Conservation (phyloP, 495 filamentous ascomycete species). For the Neurospora terricola region DNA sequence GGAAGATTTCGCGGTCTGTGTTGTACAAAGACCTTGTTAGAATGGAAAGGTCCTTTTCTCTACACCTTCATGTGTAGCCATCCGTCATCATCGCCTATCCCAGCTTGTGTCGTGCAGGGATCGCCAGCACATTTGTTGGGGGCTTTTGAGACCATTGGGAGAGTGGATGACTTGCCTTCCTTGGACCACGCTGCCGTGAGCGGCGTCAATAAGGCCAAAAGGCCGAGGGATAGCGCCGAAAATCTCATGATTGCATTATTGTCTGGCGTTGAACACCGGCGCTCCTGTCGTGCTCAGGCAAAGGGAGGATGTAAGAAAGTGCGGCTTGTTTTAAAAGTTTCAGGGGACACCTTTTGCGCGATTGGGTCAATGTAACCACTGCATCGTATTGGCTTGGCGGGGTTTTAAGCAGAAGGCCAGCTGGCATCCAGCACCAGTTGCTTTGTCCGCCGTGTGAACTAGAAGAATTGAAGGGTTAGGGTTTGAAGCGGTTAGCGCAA, state of each 20-base stretch:
- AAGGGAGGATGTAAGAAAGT: not conserved
- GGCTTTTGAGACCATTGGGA: not conserved
- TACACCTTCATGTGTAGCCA: not conserved
- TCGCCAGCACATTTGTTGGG: not conserved
- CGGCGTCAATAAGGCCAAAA: constrained; percentile 49
- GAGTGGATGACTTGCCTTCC: constrained; percentile 52
- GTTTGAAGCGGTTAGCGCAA: not conserved
- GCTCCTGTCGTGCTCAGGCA: not conserved
- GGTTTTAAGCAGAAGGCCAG: not conserved
- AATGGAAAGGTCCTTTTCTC: not conserved
- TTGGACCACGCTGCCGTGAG: constrained; percentile 69
- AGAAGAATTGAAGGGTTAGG: not conserved
- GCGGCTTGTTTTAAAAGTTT: not conserved
- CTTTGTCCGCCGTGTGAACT: not conserved
- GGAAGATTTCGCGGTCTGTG: constrained; percentile 94
- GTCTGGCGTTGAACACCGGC: not conserved
- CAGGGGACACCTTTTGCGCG: not conserved
- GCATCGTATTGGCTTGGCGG: not conserved
- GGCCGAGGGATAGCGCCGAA: constrained; percentile 39
- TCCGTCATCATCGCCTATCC: not conserved
- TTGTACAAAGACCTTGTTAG: not conserved
- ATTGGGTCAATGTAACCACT: not conserved
- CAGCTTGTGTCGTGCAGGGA: not conserved
- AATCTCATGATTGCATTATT: constrained; percentile 42
- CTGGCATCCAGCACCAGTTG: not conserved